Percentiles rank a stretch among this genome's conserved stretches.
These are phyloP conservation scores for Penicillium fimorum DNA, from an alignment of 495 filamentous ascomycete species.

Conservation along the genomic window DNA sequence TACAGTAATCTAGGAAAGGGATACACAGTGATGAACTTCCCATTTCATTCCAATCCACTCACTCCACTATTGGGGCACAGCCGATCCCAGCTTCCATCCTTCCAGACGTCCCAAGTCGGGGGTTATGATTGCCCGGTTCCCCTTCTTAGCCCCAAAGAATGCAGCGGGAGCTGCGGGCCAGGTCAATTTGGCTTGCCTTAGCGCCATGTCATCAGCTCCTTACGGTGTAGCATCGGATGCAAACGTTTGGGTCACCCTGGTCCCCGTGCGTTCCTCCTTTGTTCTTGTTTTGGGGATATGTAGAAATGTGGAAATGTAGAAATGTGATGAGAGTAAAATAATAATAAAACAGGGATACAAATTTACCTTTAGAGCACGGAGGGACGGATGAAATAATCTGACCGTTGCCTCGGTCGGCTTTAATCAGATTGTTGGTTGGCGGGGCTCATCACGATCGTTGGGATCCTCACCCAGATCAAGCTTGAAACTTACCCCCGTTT, in stretches of 20 bases:
- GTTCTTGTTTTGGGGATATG: constrained; percentile 2
- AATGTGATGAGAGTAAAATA: constrained; percentile 1
- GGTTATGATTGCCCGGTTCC: constrained; percentile 20
- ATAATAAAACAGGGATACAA: background rate
- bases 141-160: constrained; percentile 18
- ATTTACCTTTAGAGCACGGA: background rate
- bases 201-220: constrained; percentile 30
- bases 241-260: constrained; percentile 15
- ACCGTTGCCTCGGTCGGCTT: background rate
- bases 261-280: constrained; percentile 10
- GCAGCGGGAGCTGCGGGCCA: constrained; percentile 27
- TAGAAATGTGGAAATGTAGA: constrained; percentile 2
- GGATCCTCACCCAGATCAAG: constrained; percentile 4
- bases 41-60: constrained; percentile 6
- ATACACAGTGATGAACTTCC: constrained; percentile 11
- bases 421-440: background rate
- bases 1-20: constrained; percentile 16
- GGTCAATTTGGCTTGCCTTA: constrained; percentile 29
- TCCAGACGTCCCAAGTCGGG: constrained; percentile 28
- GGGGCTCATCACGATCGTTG: constrained; percentile 6
- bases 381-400: background rate
- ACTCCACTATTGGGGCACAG: constrained; percentile 10
- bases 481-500: constrained; percentile 22
- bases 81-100: constrained; percentile 26
- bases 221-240: constrained; percentile 28